Evolutionary conservation across 148 eudicot species (phyloP).

Genomic region (Drosera capensis): DNA sequence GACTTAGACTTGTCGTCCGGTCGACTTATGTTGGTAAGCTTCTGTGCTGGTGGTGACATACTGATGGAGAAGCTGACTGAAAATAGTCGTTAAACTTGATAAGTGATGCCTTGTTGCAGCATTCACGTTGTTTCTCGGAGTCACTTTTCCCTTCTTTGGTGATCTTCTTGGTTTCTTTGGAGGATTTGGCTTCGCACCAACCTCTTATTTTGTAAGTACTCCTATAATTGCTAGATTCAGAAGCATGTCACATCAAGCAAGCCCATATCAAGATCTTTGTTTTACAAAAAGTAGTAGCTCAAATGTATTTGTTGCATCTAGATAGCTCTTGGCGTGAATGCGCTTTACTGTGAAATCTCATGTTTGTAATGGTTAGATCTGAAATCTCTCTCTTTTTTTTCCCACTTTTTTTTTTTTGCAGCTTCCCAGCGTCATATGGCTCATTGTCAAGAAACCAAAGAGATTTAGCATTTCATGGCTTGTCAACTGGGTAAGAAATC

Average conservation of each 20-base stretch:
- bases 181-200: constrained; percentile 92
- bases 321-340: too few species aligned
- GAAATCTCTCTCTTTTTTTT: neutral
- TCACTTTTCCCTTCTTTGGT: constrained; percentile 88
- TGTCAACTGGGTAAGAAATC: constrained; percentile 59
- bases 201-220: constrained; percentile 65
- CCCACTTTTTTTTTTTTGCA: constrained; percentile 15
- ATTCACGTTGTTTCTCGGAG: constrained; percentile 60
- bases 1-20: constrained; percentile 49
- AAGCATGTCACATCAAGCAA: neutral
- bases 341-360: too few species aligned
- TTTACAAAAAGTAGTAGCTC: too few species aligned
- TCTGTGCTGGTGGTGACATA: neutral
- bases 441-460: constrained; percentile 65
- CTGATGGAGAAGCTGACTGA: too few species aligned
- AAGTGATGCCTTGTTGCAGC: constrained; percentile 27
- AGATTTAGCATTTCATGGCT: constrained; percentile 59
- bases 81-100: too few species aligned
- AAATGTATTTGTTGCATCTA: too few species aligned
- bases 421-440: constrained; percentile 86
- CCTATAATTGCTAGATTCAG: too few species aligned
- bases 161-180: constrained; percentile 97
- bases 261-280: neutral
- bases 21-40: constrained; percentile 67
- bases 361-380: too few species aligned